Percentiles rank a stretch among this genome's conserved stretches.
Conservation (phyloP, 1,284 basidiomycete species). For the Trichosporon asahii region DNA sequence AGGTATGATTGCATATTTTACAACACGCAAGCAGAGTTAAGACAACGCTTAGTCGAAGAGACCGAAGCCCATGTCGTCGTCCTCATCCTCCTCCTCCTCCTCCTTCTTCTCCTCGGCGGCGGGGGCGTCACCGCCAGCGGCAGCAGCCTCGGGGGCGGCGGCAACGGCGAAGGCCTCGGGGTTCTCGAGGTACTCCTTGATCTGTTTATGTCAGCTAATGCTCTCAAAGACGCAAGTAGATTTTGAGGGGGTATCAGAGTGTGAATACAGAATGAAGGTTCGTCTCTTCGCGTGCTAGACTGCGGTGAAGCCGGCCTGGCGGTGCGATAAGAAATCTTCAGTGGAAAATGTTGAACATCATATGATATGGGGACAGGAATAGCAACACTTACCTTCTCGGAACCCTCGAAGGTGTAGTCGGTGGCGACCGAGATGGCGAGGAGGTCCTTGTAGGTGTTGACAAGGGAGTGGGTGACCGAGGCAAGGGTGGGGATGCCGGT, state of each 20-base stretch:
- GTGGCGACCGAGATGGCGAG: slow-evolving; percentile 86
- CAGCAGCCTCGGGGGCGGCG: slow-evolving; percentile 62
- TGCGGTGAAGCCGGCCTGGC: slow-evolving; percentile 48
- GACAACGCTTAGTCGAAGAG: slow-evolving; percentile 70
- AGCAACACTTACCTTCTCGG: slow-evolving; percentile 70
- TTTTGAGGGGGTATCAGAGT: slow-evolving; percentile 31
- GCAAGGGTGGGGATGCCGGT: slow-evolving; percentile 94
- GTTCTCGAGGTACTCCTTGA: slow-evolving; percentile 95
- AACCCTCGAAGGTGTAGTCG: slow-evolving; percentile 91
- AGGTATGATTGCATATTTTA: slow-evolving; percentile 19
- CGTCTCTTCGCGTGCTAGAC: slow-evolving; percentile 30
- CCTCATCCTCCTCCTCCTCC: slow-evolving; percentile 71
- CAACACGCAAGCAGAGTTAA: slow-evolving; percentile 18
- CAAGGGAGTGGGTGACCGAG: slow-evolving; percentile 87
- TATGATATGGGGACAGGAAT: slow-evolving; percentile 22
- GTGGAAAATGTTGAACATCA: slow-evolving; percentile 40
- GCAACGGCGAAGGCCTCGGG: slow-evolving; percentile 89
- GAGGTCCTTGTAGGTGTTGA: slow-evolving; percentile 99
- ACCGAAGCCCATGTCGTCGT: slow-evolving; percentile 66
- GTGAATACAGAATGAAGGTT: slow-evolving; percentile 29
- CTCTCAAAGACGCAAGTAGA: background rate
- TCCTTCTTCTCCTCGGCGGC: slow-evolving; percentile 57
- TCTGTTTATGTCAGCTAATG: slow-evolving; percentile 55
- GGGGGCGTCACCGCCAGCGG: slow-evolving; percentile 58
- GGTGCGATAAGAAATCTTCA: slow-evolving; percentile 54